These are phyloP conservation scores for Graphilbum ipis-grandicollis DNA, from an alignment of 2,329 filamentous ascomycete species.

Conservation along the genomic window DNA sequence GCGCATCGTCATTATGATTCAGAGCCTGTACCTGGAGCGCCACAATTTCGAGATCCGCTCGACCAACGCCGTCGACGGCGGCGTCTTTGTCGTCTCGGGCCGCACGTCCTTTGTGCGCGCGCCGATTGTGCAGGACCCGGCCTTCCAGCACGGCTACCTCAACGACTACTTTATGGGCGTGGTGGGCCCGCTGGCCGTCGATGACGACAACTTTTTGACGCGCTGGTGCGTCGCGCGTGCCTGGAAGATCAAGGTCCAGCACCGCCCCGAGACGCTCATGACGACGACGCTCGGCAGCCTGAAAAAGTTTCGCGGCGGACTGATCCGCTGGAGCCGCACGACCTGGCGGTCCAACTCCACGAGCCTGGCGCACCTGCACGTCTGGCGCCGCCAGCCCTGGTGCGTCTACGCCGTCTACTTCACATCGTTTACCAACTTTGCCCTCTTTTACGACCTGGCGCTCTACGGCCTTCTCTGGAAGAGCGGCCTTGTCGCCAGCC, in stretches of 20 bases:
- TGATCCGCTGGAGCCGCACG: slow-evolving; percentile 38
- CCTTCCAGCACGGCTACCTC: slow-evolving; percentile 25
- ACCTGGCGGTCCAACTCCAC: slow-evolving; percentile 38
- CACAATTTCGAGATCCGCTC: slow-evolving; percentile 45
- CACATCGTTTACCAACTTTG: slow-evolving; percentile 35
- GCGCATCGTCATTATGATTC: slow-evolving; percentile 35
- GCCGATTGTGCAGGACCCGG: slow-evolving; percentile 23
- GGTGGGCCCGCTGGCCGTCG: slow-evolving; percentile 28
- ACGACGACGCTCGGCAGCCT: slow-evolving; percentile 31
- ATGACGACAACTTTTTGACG: slow-evolving; percentile 47
- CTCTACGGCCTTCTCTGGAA: slow-evolving; percentile 18
- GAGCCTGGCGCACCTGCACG: slow-evolving; percentile 22
- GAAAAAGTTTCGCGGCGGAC: slow-evolving; percentile 31
- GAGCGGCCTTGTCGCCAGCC: slow-evolving; percentile 6
- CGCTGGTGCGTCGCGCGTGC: slow-evolving; percentile 29
- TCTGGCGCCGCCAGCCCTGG: slow-evolving; percentile 29
- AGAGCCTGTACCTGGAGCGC: slow-evolving; percentile 39
- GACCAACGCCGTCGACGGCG: slow-evolving; percentile 38
- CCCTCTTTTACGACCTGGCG: slow-evolving; percentile 30
- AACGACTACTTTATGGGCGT: slow-evolving; percentile 30
- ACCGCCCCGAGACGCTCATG: slow-evolving; percentile 26
- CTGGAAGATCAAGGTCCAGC: slow-evolving; percentile 39
- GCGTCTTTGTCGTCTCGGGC: slow-evolving; percentile 39
- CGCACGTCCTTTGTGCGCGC: slow-evolving; percentile 34
- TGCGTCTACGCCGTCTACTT: slow-evolving; percentile 38